Base-by-base conservation (phyloP, 129 eudicot species). In the Tagetes erecta region DNA sequence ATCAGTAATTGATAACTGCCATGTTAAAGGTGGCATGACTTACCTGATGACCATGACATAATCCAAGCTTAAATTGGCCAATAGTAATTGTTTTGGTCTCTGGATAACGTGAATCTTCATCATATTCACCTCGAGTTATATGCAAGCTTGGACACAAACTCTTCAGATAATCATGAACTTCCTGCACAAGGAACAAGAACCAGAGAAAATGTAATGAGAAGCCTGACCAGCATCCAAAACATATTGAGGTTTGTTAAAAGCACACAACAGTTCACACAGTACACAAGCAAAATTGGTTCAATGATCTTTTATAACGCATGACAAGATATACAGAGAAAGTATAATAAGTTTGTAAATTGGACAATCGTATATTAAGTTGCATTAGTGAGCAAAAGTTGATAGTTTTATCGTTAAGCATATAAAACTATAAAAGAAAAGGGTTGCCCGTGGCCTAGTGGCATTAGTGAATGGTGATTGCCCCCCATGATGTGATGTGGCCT, bases 1-100 rank as follows among this genome's bases (percentile, higher is more conserved):
- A 50, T 12, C 39, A 36, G 41, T 41, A 62, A 30, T 10, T 63
- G 78, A 30, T 20, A 10, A 51, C 27, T 30, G n/a, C 41, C 14
- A 78, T 70, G 71, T 12, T 40, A 39, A 73, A 47, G 38, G 38
- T 51, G 73, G 56, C 9, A 40, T 3, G 46, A 65, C 67, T 68
- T 66, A 94, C 99, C 99, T 94, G 99, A 78, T 94, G 99, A 71
- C 99, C 99, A 80, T 94, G 99, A 81, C 97, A 90, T 55, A 94
- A 50, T 68, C 99, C 99, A 78, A 94, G 90, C 89, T 91, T 94
- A 70, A 94, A 94, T 79, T 94, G 99, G 38, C 99, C 99, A 82
- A 94, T 91, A 55, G 97, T 91, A 39, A 90, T 80, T 31, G 93
- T 91, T 83, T 90, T 94, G 67, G 96, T 91, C 78, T 90, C 97